A percentile compares a stretch with the other conserved stretches of the same genome.
phyloP scores from a whole-genome alignment of 148 eudicot genomes.

The Cornus controversa region DNA sequence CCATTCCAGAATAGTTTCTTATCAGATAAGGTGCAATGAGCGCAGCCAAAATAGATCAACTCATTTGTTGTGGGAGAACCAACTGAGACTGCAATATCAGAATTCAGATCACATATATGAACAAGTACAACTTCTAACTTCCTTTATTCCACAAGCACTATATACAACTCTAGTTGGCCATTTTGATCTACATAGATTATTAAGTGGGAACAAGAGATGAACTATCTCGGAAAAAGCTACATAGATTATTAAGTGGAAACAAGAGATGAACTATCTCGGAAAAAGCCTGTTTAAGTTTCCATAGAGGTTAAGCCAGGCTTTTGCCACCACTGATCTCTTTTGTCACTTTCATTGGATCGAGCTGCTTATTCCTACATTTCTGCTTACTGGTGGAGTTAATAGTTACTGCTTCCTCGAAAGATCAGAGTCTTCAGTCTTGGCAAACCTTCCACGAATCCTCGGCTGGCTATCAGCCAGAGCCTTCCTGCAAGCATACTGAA shows the following conservation, averaged over 20 bases:
- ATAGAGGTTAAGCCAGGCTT: constrained; percentile 1
- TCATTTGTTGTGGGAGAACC: not conserved
- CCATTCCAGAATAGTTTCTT: too few relatives aligned
- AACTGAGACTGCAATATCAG: not conserved
- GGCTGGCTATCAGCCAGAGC: constrained; percentile 96
- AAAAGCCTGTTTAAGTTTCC: constrained; percentile 16
- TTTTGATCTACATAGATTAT: constrained; percentile 9
- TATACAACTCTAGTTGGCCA: constrained; percentile 7
- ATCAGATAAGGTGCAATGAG: too few relatives aligned
- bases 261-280: constrained; percentile 12
- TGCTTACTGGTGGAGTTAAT: constrained; percentile 6
- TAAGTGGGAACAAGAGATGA: constrained; percentile 6
- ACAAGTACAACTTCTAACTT: not conserved
- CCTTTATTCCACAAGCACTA: constrained; percentile 14
- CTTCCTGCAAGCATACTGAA: constrained; percentile 99
- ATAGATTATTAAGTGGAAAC: constrained; percentile 10
- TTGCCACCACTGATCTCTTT: constrained; percentile 13
- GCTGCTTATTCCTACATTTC: constrained; percentile 22
- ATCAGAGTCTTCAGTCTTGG: constrained; percentile 66
- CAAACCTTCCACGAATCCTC: constrained; percentile 92
- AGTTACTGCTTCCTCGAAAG: constrained; percentile 45
- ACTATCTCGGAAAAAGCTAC: constrained; percentile 19
- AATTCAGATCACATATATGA: not conserved
- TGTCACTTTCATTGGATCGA: constrained; percentile 16
- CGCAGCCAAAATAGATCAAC: too few relatives aligned